Evolutionary conservation across 371 early-diverging fungal species (phyloP).

Genomic region (Zopfochytrium polystomum): DNA sequence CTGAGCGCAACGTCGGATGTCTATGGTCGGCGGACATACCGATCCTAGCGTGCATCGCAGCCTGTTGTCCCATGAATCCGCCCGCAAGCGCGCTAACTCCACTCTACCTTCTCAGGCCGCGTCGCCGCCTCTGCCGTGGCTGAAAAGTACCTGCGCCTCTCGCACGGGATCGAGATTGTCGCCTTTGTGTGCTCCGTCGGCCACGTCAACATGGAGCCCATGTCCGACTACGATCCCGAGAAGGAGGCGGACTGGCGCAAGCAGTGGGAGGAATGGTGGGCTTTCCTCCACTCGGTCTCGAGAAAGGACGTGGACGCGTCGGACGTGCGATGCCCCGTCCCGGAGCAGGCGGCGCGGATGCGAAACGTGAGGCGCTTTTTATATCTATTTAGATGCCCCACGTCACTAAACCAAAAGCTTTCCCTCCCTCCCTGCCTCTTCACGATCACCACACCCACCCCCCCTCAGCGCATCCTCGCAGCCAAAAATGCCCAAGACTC

Average conservation of each 20-base stretch:
- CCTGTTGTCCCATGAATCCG: too few species aligned
- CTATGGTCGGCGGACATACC: not conserved
- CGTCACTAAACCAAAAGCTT: not conserved
- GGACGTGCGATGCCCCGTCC: slow-evolving; percentile 75
- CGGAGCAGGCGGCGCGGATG: slow-evolving; percentile 60
- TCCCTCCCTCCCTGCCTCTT: not conserved
- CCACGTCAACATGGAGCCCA: slow-evolving; percentile 65
- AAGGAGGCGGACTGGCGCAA: slow-evolving; percentile 59
- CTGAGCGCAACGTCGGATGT: not conserved
- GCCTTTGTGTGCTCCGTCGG: slow-evolving; percentile 93
- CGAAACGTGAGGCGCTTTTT: slow-evolving; percentile 59
- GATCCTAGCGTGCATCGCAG: too few species aligned
- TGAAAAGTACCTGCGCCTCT: slow-evolving; percentile 82
- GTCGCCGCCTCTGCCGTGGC: slow-evolving; percentile 96
- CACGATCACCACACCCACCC: not conserved
- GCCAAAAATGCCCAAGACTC: slow-evolving; percentile 83
- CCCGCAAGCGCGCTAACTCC: too few species aligned
- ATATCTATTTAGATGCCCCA: not conserved
- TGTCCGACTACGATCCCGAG: slow-evolving; percentile 46
- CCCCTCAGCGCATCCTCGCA: slow-evolving; percentile 61
- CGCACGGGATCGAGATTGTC: slow-evolving; percentile 85
- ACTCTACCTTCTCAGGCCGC: slow-evolving; percentile 72
- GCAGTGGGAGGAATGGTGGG: slow-evolving; percentile 51
- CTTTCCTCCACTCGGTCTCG: slow-evolving; percentile 64
- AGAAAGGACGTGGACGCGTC: slow-evolving; percentile 71